Percentiles rank a stretch among this genome's conserved stretches.
These are phyloP conservation scores for Aleurites moluccanus DNA, from an alignment of 441 rosid genomes.

Conservation along the genomic window DNA sequence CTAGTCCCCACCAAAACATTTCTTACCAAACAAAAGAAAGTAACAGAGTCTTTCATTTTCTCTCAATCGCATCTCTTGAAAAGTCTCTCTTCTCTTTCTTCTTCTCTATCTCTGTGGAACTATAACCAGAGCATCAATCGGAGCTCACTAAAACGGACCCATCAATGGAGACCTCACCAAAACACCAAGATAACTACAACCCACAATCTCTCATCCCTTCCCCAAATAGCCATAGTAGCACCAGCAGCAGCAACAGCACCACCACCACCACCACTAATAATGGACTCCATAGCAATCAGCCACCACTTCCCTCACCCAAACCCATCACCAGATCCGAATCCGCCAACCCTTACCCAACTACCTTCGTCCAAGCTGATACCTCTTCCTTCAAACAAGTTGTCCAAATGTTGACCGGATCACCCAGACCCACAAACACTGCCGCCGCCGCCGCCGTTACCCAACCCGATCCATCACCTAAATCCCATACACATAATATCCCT, in stretches of 20 bases:
- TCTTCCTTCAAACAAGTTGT: constrained; percentile 94
- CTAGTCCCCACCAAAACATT: constrained; percentile 56
- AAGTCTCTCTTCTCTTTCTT: background rate
- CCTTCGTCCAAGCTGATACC: constrained; percentile 93
- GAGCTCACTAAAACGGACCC: background rate
- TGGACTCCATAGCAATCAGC: constrained; percentile 20
- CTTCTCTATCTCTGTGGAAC: background rate
- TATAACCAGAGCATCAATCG: background rate
- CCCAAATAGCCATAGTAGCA: constrained; percentile 45
- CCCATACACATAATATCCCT: constrained; percentile 41
- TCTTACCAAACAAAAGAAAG: constrained; percentile 59
- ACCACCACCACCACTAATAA: constrained; percentile 30
- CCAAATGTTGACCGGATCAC: constrained; percentile 94
- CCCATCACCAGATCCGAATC: constrained; percentile 68
- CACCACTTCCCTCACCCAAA: constrained; percentile 40
- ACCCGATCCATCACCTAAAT: constrained; percentile 40
- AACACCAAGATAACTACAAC: constrained; percentile 35
- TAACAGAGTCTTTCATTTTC: constrained; percentile 10
- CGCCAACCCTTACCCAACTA: constrained; percentile 83
- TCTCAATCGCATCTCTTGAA: constrained; percentile 9
- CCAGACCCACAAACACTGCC: constrained; percentile 34
- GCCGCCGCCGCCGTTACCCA: constrained; percentile 36
- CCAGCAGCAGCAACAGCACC: constrained; percentile 34
- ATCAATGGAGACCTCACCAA: constrained; percentile 57
- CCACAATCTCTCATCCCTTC: constrained; percentile 40